Base-by-base conservation (phyloP, 495 filamentous ascomycete species). In the Aspergillus mulundensis region DNA sequence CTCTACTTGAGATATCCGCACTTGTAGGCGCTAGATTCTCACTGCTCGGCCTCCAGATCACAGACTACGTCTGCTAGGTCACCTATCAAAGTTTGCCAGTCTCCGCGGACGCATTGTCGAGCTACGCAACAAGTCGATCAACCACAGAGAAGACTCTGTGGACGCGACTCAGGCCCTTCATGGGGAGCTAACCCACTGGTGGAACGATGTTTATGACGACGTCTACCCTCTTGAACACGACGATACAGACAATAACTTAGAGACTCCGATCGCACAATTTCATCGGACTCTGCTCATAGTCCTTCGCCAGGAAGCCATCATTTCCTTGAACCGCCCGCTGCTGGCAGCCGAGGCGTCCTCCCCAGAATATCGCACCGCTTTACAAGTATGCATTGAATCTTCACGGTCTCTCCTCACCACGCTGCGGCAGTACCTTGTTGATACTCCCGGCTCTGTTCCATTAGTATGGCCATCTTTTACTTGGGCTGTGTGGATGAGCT, bases 401-500 rank as follows among this genome's bases (percentile, higher is more conserved):
- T 73, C 76, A 28, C 57, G 73, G n/a, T 71, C 70, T 11, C 60
- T 77, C n/a, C 58, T 77, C 18, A 53, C 61, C 24, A 63, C 64
- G 5, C 61, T 75, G 40, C 66, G 61, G 28, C 66, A 61, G 5
- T 69, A 69, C 21, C 61, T 70, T 43, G 56, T 62, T 5, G 43
- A 53, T 15, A 3, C 19, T 4, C 23, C 32, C 5, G 43, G 45
- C n/a, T n/a, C 49, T 49, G 12, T 58, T 8, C 68, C 73, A 6
- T 63, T 79, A 11, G 58, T 72, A 2, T 77, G 73, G 70, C 73
- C 75, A 21, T 76, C 75, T 3, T 77, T 77, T 47, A 79, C 76
- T 15, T 79, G 75, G 73, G 68, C 62, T 6, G 69, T 76, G 11
- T 79, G 76, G 76, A 78, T 79, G 75, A 71, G 73, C 24, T 74